A percentile compares a stretch with the other conserved stretches of the same genome.
Conservation (phyloP, 495 filamentous ascomycete species). For the Choiromyces venosus region DNA sequence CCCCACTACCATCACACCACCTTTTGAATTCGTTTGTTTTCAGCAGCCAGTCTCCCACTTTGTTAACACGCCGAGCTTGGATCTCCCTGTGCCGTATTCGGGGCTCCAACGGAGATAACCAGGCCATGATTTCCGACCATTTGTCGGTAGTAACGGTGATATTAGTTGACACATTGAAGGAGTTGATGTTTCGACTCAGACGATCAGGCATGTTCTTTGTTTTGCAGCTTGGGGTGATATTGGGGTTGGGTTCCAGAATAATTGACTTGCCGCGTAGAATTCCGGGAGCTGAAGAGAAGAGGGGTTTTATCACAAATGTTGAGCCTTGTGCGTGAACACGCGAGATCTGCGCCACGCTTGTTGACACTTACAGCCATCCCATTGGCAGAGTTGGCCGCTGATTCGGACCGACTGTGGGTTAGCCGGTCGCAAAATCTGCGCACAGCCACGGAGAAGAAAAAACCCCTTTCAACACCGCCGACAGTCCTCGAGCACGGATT, state of each 20-base stretch:
- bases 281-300: neutral
- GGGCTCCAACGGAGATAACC: neutral
- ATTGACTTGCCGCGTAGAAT: no score
- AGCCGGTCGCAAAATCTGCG: no score
- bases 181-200: neutral
- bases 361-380: neutral
- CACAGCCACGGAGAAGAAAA: no score
- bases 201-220: neutral
- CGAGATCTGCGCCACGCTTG: no score
- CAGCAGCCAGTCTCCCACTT: neutral
- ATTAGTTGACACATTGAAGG: neutral
- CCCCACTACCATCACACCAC: neutral
- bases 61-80: neutral
- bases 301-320: neutral
- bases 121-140: neutral
- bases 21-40: neutral
- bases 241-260: neutral
- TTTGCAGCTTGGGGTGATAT: neutral
- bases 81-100: neutral
- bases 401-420: no score
- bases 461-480: no score
- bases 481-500: no score
- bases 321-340: neutral
- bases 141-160: neutral
- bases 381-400: no score